Evolutionary conservation across 208 protist species (phyloP).

Genomic region (Leishmania braziliensis): DNA sequence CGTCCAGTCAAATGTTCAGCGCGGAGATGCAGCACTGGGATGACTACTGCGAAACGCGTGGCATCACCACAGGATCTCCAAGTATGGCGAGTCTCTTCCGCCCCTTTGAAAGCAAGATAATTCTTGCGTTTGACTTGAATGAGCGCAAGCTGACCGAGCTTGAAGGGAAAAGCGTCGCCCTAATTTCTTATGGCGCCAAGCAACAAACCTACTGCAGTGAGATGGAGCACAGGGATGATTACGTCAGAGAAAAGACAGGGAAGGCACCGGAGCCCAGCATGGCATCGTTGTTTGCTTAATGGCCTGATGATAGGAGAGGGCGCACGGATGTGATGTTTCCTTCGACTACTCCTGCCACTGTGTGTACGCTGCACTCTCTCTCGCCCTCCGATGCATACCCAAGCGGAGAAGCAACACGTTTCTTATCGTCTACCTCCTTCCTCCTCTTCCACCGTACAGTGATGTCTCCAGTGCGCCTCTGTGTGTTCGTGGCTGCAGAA

Average conservation of each 20-base stretch:
- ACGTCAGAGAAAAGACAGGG: slow-evolving; percentile 21
- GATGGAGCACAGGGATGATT: slow-evolving; percentile 64
- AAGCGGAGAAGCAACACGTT: background rate
- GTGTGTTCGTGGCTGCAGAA: background rate
- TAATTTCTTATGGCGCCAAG: slow-evolving; percentile 11
- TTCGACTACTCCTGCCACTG: background rate
- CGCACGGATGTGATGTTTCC: background rate
- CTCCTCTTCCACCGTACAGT: too few relatives aligned
- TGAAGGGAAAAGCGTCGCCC: slow-evolving; percentile 29
- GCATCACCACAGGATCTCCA: slow-evolving; percentile 24
- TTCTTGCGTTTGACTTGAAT: slow-evolving; percentile 24
- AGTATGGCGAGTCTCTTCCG: slow-evolving; percentile 36
- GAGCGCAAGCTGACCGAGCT: slow-evolving; percentile 25
- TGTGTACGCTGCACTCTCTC: background rate
- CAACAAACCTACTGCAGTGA: slow-evolving; percentile 50
- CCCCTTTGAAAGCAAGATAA: slow-evolving; percentile 16
- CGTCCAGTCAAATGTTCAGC: slow-evolving; percentile 40
- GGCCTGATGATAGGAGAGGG: background rate
- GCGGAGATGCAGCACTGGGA: slow-evolving; percentile 84
- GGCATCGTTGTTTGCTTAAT: slow-evolving; percentile 25
- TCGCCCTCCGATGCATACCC: background rate
- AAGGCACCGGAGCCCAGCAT: slow-evolving; percentile 24
- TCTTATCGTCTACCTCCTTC: background rate
- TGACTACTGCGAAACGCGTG: slow-evolving; percentile 43
- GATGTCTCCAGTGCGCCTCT: background rate